phyloP scores from a whole-genome alignment of 768 basidiomycete genomes.

The Imleria badia region DNA sequence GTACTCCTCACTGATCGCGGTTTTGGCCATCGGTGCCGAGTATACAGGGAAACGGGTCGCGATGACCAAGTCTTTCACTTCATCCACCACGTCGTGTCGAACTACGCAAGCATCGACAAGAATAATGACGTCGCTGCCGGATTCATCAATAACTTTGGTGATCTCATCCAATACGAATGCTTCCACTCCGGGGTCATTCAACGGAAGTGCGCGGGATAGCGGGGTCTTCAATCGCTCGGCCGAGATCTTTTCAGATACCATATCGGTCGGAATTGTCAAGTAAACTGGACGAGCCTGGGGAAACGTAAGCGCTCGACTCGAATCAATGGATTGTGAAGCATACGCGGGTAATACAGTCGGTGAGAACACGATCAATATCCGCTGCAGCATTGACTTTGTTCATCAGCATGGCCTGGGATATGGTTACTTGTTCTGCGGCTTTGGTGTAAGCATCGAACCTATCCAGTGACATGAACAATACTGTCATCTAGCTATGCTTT shows the following conservation, averaged over 20 bases:
- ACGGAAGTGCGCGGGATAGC: constrained; percentile 46
- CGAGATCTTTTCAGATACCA: constrained; percentile 69
- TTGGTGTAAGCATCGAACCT: constrained; percentile 80
- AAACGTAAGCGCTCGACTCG: background rate
- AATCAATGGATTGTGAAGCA: constrained; percentile 2
- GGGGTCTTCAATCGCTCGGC: constrained; percentile 60
- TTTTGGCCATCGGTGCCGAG: constrained; percentile 80
- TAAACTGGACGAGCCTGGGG: constrained; percentile 82
- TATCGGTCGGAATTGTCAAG: constrained; percentile 80
- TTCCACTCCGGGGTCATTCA: constrained; percentile 59
- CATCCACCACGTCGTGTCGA: constrained; percentile 65
- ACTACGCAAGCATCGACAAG: constrained; percentile 81
- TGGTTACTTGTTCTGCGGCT: constrained; percentile 73
- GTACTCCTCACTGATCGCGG: constrained; percentile 66
- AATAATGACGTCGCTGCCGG: constrained; percentile 61
- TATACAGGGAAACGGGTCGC: constrained; percentile 74
- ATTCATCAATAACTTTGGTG: constrained; percentile 57
- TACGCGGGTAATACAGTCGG: constrained; percentile 61
- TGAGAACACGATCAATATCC: constrained; percentile 79
- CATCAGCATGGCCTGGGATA: constrained; percentile 61
- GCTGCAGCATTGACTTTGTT: constrained; percentile 53
- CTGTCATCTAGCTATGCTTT: background rate
- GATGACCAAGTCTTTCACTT: constrained; percentile 60
- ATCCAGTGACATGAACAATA: background rate
- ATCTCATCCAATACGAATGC: constrained; percentile 76